Conservation (phyloP, 1,139 yeast species). For the Suhomyces coccinellae region DNA sequence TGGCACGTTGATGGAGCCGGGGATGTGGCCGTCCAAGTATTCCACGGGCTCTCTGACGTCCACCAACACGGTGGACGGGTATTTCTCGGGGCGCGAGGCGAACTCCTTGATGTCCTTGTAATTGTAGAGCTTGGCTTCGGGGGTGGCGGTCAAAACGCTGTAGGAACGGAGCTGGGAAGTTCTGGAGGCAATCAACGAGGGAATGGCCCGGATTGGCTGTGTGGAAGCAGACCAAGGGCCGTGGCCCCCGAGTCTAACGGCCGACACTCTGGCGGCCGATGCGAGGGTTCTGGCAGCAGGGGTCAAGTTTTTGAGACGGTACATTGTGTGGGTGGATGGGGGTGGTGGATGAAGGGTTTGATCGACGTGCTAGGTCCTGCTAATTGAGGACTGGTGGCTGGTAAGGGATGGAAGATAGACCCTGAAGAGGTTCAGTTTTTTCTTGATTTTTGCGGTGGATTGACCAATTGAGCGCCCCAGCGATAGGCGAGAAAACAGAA, state of each 20-base stretch:
- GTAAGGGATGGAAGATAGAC: slow-evolving; percentile 1
- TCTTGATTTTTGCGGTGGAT: slow-evolving; percentile 2
- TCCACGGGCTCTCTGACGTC: slow-evolving; percentile 95
- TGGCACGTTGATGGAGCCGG: slow-evolving; percentile 84
- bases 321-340: slow-evolving; percentile 5
- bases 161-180: slow-evolving; percentile 8
- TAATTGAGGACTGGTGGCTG: neutral
- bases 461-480: slow-evolving; percentile 7
- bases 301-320: slow-evolving; percentile 7
- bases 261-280: slow-evolving; percentile 7
- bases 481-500: neutral
- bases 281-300: slow-evolving; percentile 8
- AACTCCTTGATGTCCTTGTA: slow-evolving; percentile 58
- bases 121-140: slow-evolving; percentile 53
- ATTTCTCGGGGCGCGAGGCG: slow-evolving; percentile 36
- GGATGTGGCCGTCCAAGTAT: slow-evolving; percentile 68
- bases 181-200: slow-evolving; percentile 8
- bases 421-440: slow-evolving; percentile 6
- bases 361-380: neutral
- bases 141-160: slow-evolving; percentile 21
- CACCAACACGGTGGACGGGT: slow-evolving; percentile 54
- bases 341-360: neutral
- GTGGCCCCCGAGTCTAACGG: slow-evolving; percentile 5
- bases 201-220: slow-evolving; percentile 1
- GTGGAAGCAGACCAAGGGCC: neutral